Base-by-base conservation (phyloP, 148 eudicot species). In the Tetragonia tetragonoides region DNA sequence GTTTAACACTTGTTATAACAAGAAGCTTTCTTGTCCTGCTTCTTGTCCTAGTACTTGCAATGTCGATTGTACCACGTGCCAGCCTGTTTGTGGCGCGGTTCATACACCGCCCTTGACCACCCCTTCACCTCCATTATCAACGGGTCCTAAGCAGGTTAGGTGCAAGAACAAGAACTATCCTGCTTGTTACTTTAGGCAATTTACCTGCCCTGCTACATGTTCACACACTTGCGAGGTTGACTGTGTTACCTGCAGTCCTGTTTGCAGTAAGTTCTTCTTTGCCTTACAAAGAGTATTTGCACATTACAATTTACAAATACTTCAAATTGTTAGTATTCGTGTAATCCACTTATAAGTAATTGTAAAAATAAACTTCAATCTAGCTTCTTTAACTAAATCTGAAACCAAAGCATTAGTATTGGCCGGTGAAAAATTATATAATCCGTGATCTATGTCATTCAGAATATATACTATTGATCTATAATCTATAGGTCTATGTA, bases 181-280 rank as follows among this genome's bases (percentile, higher is more conserved):
- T 0, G 6, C 34, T 68, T 86, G 88, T 81, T 86, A 79, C 70
- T 69, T 17, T 12, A 79, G 74, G 54, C 80, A 83, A 9, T 77
- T 75, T 65, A 81, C 84, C 56, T 86, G 88, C 68, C 88, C 88
- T 0, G 70, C 70, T 46, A 71, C 77, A 20, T 86, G 86, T 28
- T 79, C 88, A 21, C 41, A 77, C 0, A 74, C 49, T 6, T 86
- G 88, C 70, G 84, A 86, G 75, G 81, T 81, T 76, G 83, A 86
- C 23, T 86, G 88, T 86, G 81, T 51, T 68, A 83, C 86, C 42
- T 86, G 88, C 72, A 63, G 83, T 24, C 88, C 88, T 40, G 84
- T 86, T 81, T 86, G 88, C 66, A 60, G 88, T 86, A 86, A 78
- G 82, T 83, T 68, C 34, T n/a, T n/a, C n/a, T 18, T 5, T 16